phyloP scores from a whole-genome alignment of 768 basidiomycete species.

The Serendipita sp. region DNA sequence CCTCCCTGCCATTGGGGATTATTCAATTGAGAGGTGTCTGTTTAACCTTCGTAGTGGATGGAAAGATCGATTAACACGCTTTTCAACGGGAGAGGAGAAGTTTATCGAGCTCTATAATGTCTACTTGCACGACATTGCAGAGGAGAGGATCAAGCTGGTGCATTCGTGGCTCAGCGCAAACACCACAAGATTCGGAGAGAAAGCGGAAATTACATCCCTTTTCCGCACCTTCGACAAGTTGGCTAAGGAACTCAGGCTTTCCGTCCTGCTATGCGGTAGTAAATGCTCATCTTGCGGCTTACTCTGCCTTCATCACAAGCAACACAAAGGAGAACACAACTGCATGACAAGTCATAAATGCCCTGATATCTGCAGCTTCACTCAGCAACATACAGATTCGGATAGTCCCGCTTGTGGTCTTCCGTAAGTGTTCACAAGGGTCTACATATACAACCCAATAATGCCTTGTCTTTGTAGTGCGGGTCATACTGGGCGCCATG shows the following conservation, averaged over 20 bases:
- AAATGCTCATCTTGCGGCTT: constrained; percentile 34
- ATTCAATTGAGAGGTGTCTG: too few relatives aligned
- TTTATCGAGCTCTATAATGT: constrained; percentile 26
- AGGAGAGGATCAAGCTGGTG: constrained; percentile 32
- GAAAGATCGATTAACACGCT: constrained; percentile 15
- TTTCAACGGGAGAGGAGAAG: constrained; percentile 21
- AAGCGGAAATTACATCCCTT: constrained; percentile 31
- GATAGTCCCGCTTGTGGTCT: constrained; percentile 25
- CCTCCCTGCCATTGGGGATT: too few relatives aligned
- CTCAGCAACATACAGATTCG: constrained; percentile 18
- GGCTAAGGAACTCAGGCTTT: constrained; percentile 29
- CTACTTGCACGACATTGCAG: constrained; percentile 25
- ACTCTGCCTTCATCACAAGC: constrained; percentile 28
- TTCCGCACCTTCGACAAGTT: constrained; percentile 28
- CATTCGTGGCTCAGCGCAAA: constrained; percentile 36
- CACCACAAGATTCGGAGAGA: constrained; percentile 26
- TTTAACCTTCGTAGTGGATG: not conserved
- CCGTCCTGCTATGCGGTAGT: constrained; percentile 32
- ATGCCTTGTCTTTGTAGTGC: constrained; percentile 22
- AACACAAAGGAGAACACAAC: constrained; percentile 33
- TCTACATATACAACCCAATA: not conserved
- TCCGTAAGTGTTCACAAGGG: constrained; percentile 22
- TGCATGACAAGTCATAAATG: constrained; percentile 38
- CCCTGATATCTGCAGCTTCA: constrained; percentile 26
- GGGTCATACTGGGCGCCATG: constrained; percentile 38